Evolutionary conservation across 2,329 filamentous ascomycete species (phyloP).

Genomic region (Fusarium proliferatum): DNA sequence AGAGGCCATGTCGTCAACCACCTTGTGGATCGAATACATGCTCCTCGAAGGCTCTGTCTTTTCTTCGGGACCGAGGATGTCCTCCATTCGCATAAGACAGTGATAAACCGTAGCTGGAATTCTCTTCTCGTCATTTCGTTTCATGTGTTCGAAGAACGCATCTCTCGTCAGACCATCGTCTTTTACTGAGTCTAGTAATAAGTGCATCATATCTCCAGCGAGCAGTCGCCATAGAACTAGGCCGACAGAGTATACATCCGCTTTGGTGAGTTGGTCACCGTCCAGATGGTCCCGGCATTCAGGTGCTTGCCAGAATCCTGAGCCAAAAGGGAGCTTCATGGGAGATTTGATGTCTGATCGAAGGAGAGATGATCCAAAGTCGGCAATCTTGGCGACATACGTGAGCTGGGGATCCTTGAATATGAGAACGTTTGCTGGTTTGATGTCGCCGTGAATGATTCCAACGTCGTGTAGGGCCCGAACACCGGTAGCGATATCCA

Average conservation of each 20-base stretch:
- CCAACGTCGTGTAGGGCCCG: not conserved
- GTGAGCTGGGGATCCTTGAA: not conserved
- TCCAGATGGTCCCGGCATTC: not conserved
- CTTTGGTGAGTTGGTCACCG: not conserved
- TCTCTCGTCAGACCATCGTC: not conserved
- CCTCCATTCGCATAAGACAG: not conserved
- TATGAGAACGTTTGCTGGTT: not conserved
- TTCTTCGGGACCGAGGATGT: fast-evolving
- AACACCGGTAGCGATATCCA: fast-evolving
- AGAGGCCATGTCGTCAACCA: not conserved
- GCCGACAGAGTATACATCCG: not conserved
- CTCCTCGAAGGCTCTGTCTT: not conserved
- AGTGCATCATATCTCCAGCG: not conserved
- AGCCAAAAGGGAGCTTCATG: not conserved
- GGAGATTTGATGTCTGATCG: not conserved
- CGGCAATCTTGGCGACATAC: not conserved
- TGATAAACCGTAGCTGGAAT: not conserved
- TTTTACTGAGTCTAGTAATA: not conserved
- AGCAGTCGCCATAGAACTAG: not conserved
- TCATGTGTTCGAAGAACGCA: not conserved
- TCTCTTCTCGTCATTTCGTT: not conserved
- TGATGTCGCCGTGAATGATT: not conserved
- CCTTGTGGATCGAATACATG: not conserved
- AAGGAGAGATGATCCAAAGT: not conserved
- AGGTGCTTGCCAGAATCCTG: not conserved